Percentiles rank a stretch among this genome's conserved stretches.
Evolutionary conservation across 2,329 filamentous ascomycete genomes (phyloP).

Genomic region (Diaporthe humulicola): DNA sequence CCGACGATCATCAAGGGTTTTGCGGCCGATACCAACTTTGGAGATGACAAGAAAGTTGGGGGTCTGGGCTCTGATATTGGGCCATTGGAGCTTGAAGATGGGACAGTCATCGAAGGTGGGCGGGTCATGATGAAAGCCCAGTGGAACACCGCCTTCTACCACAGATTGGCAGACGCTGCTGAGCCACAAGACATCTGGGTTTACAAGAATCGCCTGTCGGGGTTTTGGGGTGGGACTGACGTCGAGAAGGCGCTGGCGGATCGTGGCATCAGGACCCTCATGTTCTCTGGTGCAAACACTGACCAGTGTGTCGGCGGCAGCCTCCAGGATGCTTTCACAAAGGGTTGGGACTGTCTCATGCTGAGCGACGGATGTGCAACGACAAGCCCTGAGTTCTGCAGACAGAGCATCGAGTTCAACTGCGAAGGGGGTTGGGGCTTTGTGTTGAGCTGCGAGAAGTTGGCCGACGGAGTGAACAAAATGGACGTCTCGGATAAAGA

Average conservation of each 20-base stretch:
- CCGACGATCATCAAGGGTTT: constrained; percentile 21
- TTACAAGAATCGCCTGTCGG: constrained; percentile 30
- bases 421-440: neutral
- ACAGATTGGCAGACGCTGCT: neutral
- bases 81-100: neutral
- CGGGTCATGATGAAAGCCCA: constrained; percentile 25
- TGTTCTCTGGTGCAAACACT: constrained; percentile 14
- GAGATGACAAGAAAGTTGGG: neutral
- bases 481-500: neutral
- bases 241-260: neutral
- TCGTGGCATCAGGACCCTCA: neutral
- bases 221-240: constrained; percentile 8
- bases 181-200: constrained; percentile 23
- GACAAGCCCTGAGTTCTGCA: neutral
- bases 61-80: constrained; percentile 2
- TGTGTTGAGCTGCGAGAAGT: neutral
- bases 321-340: constrained; percentile 26
- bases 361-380: constrained; percentile 18
- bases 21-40: constrained; percentile 18
- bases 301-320: constrained; percentile 29
- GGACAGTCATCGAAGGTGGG: constrained; percentile 7
- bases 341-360: constrained; percentile 29
- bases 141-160: constrained; percentile 37
- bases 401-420: constrained; percentile 6
- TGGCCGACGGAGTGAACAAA: neutral